These are phyloP conservation scores for Saccharomyces hybrid DNA, from an alignment of 1,139 yeast species.

Conservation along the genomic window DNA sequence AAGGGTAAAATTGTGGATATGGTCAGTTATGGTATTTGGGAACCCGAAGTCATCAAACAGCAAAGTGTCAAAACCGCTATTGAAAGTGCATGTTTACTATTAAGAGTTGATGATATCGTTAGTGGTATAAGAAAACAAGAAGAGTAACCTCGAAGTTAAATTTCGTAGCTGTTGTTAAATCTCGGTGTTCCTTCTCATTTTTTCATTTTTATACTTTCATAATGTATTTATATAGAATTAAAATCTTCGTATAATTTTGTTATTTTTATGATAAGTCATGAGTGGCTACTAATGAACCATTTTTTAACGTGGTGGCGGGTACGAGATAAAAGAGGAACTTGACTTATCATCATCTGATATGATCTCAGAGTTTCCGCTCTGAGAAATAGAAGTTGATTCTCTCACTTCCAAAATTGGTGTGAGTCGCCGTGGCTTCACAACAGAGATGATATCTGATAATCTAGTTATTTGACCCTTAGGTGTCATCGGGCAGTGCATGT, in stretches of 20 bases:
- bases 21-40: constrained; percentile 97
- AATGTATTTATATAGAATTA: constrained; percentile 1
- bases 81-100: constrained; percentile 89
- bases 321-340: background rate
- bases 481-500: background rate
- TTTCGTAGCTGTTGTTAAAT: background rate
- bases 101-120: constrained; percentile 96
- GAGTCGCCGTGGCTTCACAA: background rate
- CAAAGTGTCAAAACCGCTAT: constrained; percentile 96
- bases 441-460: background rate
- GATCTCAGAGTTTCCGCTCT: background rate
- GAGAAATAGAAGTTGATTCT: background rate
- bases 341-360: background rate
- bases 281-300: too few relatives aligned
- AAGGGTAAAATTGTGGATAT: constrained; percentile 90
- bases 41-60: constrained; percentile 95
- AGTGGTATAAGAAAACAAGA: constrained; percentile 73
- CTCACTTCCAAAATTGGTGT: background rate
- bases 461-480: background rate
- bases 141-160: constrained; percentile 7
- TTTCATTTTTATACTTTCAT: background rate
- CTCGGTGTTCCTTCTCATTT: background rate
- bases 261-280: too few relatives aligned
- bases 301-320: background rate
- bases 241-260: background rate